These are phyloP conservation scores for Coniferiporia sulphurascens DNA, from an alignment of 1,284 basidiomycete genomes.

Conservation along the genomic window DNA sequence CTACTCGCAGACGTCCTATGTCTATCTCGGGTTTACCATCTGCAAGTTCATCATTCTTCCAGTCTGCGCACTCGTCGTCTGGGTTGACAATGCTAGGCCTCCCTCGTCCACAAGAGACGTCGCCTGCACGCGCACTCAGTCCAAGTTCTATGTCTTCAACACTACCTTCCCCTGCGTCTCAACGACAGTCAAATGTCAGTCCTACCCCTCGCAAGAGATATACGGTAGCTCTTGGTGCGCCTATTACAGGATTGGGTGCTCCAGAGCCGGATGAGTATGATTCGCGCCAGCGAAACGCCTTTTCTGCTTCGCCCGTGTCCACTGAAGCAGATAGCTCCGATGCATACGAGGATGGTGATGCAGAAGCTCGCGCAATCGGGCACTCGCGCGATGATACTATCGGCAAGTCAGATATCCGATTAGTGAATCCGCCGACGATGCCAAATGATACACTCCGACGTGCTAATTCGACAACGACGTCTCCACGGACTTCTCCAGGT, in stretches of 20 bases:
- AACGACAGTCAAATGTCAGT: slow-evolving; percentile 49
- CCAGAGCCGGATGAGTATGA: slow-evolving; percentile 33
- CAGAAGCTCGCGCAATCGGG: slow-evolving; percentile 12
- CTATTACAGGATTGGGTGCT: slow-evolving; percentile 43
- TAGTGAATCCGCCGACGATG: slow-evolving; percentile 14
- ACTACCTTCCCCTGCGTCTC: slow-evolving; percentile 22
- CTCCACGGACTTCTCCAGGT: slow-evolving; percentile 20
- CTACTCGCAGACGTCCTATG: slow-evolving; percentile 25
- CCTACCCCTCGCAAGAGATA: slow-evolving; percentile 65
- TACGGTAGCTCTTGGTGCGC: slow-evolving; percentile 73
- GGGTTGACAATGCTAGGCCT: slow-evolving; percentile 9
- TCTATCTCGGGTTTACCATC: slow-evolving; percentile 29
- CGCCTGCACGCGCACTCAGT: slow-evolving; percentile 9
- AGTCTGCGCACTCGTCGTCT: slow-evolving; percentile 12
- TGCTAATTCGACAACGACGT: slow-evolving; percentile 6
- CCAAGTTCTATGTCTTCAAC: slow-evolving; percentile 29
- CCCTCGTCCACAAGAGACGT: slow-evolving; percentile 21
- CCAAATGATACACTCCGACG: slow-evolving; percentile 17
- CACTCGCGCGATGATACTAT: slow-evolving; percentile 54
- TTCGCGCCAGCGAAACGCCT: slow-evolving; percentile 23
- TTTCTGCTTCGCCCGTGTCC: slow-evolving; percentile 38
- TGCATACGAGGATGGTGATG: slow-evolving; percentile 30
- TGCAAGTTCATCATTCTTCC: slow-evolving; percentile 3
- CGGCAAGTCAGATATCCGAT: slow-evolving; percentile 36
- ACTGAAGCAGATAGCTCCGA: slow-evolving; percentile 31